phyloP scores from a whole-genome alignment of 176 grass and related monocot genomes.

The Triticum timopheevii region DNA sequence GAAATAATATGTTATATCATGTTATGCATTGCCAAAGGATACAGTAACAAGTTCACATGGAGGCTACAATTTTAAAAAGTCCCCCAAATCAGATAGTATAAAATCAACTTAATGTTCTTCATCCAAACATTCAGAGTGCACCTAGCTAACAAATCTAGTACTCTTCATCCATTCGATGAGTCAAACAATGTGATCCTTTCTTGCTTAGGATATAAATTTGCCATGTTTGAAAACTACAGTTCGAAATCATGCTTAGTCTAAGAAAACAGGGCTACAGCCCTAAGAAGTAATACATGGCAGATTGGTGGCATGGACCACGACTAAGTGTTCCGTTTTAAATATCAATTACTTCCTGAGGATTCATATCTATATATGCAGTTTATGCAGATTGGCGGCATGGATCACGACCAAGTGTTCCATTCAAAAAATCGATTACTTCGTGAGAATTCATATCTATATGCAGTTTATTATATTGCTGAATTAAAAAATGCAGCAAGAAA shows the following conservation, averaged over 20 bases:
- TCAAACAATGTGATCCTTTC: not conserved
- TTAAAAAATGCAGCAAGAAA: not conserved
- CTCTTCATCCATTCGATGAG: not conserved
- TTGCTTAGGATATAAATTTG: not conserved
- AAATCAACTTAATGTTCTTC: constrained; percentile 7
- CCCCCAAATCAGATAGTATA: not conserved
- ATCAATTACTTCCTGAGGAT: not conserved
- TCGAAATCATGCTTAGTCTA: not conserved
- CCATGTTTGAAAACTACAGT: not conserved
- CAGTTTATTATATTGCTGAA: not conserved
- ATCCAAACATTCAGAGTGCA: not conserved
- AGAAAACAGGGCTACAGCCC: not conserved
- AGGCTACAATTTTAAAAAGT: not conserved
- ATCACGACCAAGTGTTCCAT: too few relatives aligned
- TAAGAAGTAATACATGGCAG: not conserved
- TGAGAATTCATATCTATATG: too few relatives aligned
- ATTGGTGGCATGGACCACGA: not conserved
- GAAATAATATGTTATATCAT: not conserved
- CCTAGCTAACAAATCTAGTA: constrained; percentile 3
- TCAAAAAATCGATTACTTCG: too few relatives aligned
- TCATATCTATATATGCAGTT: not conserved
- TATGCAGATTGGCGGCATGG: not conserved
- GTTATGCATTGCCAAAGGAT: not conserved
- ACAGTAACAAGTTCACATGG: not conserved
- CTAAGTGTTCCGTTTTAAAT: not conserved